Base-by-base conservation (phyloP, 192 early-diverging fungal genomes). In the Spizellomyces punctatus region DNA sequence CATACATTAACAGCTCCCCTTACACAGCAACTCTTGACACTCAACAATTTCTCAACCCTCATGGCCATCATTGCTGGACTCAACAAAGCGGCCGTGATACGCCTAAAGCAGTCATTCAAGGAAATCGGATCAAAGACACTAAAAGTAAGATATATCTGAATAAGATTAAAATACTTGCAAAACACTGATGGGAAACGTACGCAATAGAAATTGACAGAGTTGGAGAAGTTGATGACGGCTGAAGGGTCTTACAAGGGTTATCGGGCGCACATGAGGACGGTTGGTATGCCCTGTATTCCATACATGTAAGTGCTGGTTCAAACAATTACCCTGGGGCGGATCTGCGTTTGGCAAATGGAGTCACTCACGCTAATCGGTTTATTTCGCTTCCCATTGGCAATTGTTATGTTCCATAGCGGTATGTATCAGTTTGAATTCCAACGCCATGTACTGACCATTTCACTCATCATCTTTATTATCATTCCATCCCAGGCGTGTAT, bases 11-110 rank as follows among this genome's bases (percentile, higher is more conserved):
- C 43, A 79, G 74, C 27, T n/a, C 27, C 27, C 27, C 27, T 36
- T 2, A 36, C 0, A 36, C 27, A 36, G 27, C 68, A 71, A 10
- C 74, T 81, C n/a, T 56, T 73, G 43, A 46, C 63, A 10, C 62
- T 78, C 19, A 81, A 81, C 48, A 81, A 81, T 63, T 81, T 74
- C 56, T 81, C 79, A 5, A 78, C 79, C 10, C 56, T 78, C 6
- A 81, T 81, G 79, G 71, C 79, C 47, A 52, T 81, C 17, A 81
- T 81, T 71, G 79, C 79, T 12, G 79, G 79, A 6, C 58, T 81
- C 10, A 81, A 81, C 66, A 81, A 76, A 47, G 76, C 79, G 22
- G 68, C 67, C 46, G 73, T 81, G 22, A 66, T 52, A 14, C 64
- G 79, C 45, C 67, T 81, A 21, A 75, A 71, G 46, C 58, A 49